These are phyloP conservation scores for Cryphonectria parasitica DNA, from an alignment of 2,329 filamentous ascomycete genomes.

Conservation along the genomic window DNA sequence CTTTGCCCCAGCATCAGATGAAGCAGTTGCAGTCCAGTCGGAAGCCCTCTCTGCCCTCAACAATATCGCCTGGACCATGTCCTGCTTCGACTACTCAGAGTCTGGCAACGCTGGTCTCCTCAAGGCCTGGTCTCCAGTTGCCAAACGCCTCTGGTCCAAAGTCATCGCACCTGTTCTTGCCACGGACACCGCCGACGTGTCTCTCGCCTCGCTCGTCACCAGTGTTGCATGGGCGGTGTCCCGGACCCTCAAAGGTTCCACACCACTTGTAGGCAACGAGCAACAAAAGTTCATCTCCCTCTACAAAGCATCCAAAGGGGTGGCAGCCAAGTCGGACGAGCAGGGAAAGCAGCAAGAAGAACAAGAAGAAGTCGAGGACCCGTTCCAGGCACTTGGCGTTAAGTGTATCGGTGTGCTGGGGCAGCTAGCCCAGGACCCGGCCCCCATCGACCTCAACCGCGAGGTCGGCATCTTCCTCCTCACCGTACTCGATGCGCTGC, in stretches of 20 bases:
- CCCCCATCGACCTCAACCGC: slow-evolving; percentile 58
- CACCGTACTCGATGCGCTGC: slow-evolving; percentile 55
- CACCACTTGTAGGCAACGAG: slow-evolving; percentile 56
- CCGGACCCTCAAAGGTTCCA: slow-evolving; percentile 54
- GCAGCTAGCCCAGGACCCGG: slow-evolving; percentile 61
- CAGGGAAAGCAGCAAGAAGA: slow-evolving; percentile 33
- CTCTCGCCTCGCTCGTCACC: slow-evolving; percentile 65
- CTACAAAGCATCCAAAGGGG: slow-evolving; percentile 60
- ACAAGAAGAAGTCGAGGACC: slow-evolving; percentile 49
- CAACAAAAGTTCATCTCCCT: slow-evolving; percentile 67
- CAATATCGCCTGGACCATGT: slow-evolving; percentile 70
- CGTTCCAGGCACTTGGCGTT: slow-evolving; percentile 65
- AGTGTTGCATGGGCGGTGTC: slow-evolving; percentile 69
- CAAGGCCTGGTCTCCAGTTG: slow-evolving; percentile 57
- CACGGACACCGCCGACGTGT: slow-evolving; percentile 64
- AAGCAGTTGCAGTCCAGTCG: slow-evolving; percentile 50
- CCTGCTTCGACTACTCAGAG: slow-evolving; percentile 62
- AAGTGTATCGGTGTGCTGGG: slow-evolving; percentile 71
- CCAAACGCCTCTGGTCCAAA: slow-evolving; percentile 60
- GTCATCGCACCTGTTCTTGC: slow-evolving; percentile 61
- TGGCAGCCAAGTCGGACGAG: slow-evolving; percentile 31
- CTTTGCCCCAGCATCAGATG: slow-evolving; percentile 45
- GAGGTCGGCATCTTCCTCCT: slow-evolving; percentile 68
- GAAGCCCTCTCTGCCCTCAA: slow-evolving; percentile 65
- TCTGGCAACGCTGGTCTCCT: slow-evolving; percentile 56